phyloP scores from a whole-genome alignment of 345 rosid species.

The Psidium guajava region DNA sequence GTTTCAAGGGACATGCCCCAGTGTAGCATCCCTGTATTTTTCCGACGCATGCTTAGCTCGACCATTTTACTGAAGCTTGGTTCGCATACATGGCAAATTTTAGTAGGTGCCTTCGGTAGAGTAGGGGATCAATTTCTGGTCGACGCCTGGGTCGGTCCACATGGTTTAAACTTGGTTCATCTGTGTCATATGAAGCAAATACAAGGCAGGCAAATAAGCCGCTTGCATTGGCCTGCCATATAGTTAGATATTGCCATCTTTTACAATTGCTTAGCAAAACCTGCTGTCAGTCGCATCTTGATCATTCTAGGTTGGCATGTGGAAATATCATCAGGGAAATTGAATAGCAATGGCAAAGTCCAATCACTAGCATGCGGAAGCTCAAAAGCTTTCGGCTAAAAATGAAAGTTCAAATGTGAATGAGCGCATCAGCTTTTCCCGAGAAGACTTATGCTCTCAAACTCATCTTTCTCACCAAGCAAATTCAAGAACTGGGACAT shows the following conservation, averaged over 20 bases:
- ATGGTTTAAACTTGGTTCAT: neutral
- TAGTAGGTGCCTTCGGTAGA: neutral
- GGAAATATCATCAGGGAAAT: neutral
- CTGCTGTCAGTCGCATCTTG: neutral
- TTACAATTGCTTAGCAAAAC: neutral
- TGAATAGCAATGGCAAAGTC: neutral
- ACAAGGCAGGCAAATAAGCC: neutral
- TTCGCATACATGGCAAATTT: neutral
- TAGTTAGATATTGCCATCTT: neutral
- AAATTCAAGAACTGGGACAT: neutral
- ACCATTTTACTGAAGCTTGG: neutral
- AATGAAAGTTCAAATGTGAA: neutral
- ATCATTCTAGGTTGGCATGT: neutral
- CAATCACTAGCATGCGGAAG: neutral
- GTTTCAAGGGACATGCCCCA: neutral
- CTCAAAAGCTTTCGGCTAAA: neutral
- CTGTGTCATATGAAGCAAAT: neutral
- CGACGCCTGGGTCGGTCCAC: neutral
- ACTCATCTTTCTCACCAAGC: neutral
- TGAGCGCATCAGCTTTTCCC: neutral
- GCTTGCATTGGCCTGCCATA: neutral
- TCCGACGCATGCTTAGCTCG: neutral
- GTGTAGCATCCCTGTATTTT: neutral
- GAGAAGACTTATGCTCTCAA: neutral
- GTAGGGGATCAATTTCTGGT: neutral